These are phyloP conservation scores for Datura wrightii DNA, from an alignment of 257 asterid genomes.

Conservation along the genomic window DNA sequence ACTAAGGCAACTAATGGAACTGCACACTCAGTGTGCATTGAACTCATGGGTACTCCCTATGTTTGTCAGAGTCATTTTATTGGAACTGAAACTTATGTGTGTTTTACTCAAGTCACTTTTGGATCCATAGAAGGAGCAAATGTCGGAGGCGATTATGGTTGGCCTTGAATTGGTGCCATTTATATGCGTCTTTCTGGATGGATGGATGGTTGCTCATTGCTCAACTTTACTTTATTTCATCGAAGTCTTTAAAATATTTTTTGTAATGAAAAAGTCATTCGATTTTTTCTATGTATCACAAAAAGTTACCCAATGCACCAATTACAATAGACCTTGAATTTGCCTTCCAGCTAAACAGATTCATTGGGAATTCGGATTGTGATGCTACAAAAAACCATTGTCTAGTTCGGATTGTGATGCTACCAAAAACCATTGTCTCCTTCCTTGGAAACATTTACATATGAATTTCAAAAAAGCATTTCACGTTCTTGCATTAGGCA, in stretches of 20 bases:
- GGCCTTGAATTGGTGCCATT: background rate
- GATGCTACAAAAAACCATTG: background rate
- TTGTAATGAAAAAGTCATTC: background rate
- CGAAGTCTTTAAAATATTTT: background rate
- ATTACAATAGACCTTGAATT: background rate
- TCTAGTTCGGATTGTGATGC: background rate
- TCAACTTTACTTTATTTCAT: background rate
- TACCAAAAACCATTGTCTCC: background rate
- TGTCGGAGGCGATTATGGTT: background rate
- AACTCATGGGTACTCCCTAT: background rate
- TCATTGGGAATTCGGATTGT: background rate
- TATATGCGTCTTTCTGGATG: background rate
- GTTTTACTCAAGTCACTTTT: background rate
- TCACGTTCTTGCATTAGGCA: background rate
- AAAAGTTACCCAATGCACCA: background rate
- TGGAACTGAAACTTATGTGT: background rate
- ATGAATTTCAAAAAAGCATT: background rate
- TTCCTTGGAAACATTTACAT: background rate
- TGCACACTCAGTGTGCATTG: background rate
- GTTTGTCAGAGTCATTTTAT: slow-evolving; percentile 18
- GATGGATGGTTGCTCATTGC: background rate
- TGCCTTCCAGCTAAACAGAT: background rate
- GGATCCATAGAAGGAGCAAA: background rate
- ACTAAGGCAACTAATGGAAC: background rate
- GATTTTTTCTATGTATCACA: background rate